Base-by-base conservation (phyloP, 768 basidiomycete genomes). In the Boletales sp. region DNA sequence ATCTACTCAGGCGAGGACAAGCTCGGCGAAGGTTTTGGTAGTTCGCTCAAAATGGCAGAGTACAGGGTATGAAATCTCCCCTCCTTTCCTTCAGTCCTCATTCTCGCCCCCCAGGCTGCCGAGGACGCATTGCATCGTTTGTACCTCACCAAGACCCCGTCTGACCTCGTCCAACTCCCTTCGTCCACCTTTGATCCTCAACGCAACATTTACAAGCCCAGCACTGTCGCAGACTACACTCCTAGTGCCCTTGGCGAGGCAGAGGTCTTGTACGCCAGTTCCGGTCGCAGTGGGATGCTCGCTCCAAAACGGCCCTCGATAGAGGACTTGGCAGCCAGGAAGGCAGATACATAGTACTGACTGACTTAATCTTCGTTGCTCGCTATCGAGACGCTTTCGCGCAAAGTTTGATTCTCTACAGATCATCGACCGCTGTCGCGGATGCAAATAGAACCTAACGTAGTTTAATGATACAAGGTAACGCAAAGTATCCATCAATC, bases 11-110 rank as follows among this genome's bases (percentile, higher is more conserved):
- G 84, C 36, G 75, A 70, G 50, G 90, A 82, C 65, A 82, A 97
- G 69, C 80, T 99, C 2, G 92, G 94, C 6, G 94, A 99, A 69
- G 94, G 94, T 13, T 92, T 94, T 62, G 97, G 97, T 45, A 86
- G 83, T 57, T 94, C 90, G 3, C 72, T 97, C 47, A 85, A 82
- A 67, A 98, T 98, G 95, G 93, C 93, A 14, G 93, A 97, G 69
- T 94, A 81, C 71, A 77, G 95, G 50, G 93, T 92, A 69, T 45
- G 81, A 18, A 24, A 36, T 32, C 15, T n/a, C 19, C 24, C 45
- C 17, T 24, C 13, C 34, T 15, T 55, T 10, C 21, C 14, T 11
- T 17, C 10, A 8, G 31, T 21, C 11, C 8, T 21, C 10, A 24
- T 38, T 6, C n/a, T 30, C 9, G 40, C 43, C 29, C 24, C 47